Evolutionary conservation across 805 yeast genomes (phyloP), one percentile per base, ranked within the genome.

Genomic region (Saccharomycopsis fermentans): DNA sequence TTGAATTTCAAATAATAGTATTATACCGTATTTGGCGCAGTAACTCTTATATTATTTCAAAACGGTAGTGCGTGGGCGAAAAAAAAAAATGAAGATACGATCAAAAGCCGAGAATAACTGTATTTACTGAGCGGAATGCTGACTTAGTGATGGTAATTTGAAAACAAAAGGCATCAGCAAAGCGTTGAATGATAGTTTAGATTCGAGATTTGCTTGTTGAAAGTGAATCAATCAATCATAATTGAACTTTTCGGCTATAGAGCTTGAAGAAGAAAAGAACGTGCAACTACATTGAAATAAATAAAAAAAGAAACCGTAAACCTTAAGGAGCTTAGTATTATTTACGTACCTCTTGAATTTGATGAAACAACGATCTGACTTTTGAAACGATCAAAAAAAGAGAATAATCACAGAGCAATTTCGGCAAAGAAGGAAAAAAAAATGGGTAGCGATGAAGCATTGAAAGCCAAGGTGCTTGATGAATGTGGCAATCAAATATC

Each of bases 401-500:
- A 32, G 12, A 32, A 32, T 11, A 32, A 32, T 32, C 12, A 32
- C 9, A 3, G 9, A 32, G 35, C 12, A 3, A 9, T 32, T 32
- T 32, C 35, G 35, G 35, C 12, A 39, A n/a, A 9, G 4, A 8
- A 16, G 26, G 16, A 16, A 21, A 43, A 43, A 16, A 21, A 43
- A 43, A 43, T 19, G n/a, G 24, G 29, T 6, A 21, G n/a, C 26
- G 29, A 43, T 8, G 50, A 43, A 4, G 26, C 26, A 9, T 21
- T 21, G 8, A 43, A 21, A 43, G 12, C 26, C 6, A 43, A 43
- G n/a, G 72, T 71, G 26, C 66, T 75, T 2, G 63, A 59, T n/a
- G 40, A 56, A 11, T 47, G 62, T 8, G 56, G 57, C 55, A 72
- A 69, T 24, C 76, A 77, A 60, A 67, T 81, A 27, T 77, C 81